phyloP scores from a whole-genome alignment of 2,329 filamentous ascomycete species.

The Sclerotinia minor region DNA sequence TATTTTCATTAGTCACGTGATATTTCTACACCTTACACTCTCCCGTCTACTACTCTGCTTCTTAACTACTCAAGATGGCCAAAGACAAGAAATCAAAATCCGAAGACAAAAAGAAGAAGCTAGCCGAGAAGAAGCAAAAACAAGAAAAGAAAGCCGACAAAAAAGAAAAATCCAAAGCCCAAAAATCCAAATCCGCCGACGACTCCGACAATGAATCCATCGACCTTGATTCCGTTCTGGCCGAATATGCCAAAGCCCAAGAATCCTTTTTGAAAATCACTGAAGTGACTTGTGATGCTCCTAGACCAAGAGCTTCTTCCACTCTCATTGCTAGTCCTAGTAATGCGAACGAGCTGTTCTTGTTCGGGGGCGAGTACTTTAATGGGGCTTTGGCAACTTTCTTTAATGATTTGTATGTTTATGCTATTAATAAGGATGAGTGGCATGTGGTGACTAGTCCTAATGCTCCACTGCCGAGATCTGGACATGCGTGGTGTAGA shows the following conservation, averaged over 20 bases:
- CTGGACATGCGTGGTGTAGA: slow-evolving; percentile 91
- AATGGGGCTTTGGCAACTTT: slow-evolving; percentile 82
- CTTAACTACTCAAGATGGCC: slow-evolving; percentile 44
- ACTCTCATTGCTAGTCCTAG: slow-evolving; percentile 82
- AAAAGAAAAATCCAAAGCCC: slow-evolving; percentile 69
- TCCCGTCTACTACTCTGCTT: not conserved
- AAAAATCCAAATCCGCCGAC: slow-evolving; percentile 67
- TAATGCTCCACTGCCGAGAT: slow-evolving; percentile 86
- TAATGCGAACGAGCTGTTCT: slow-evolving; percentile 81
- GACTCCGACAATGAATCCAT: slow-evolving; percentile 91
- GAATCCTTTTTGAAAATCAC: slow-evolving; percentile 94
- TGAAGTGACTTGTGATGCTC: slow-evolving; percentile 72
- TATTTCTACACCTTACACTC: not conserved
- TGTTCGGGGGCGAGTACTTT: slow-evolving; percentile 95
- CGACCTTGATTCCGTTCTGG: slow-evolving; percentile 89
- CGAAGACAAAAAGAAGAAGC: slow-evolving; percentile 54
- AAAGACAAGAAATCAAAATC: slow-evolving; percentile 53
- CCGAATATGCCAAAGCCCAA: slow-evolving; percentile 89
- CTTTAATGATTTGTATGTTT: slow-evolving; percentile 66
- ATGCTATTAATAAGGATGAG: slow-evolving; percentile 79
- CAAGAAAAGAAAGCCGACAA: slow-evolving; percentile 89
- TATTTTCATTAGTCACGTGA: slow-evolving; percentile 2
- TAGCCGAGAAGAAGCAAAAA: slow-evolving; percentile 69
- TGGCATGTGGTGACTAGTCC: slow-evolving; percentile 90
- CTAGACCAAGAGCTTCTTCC: slow-evolving; percentile 74